Conservation (phyloP, 805 yeast genomes). For the Monosporozyma aerobia region DNA sequence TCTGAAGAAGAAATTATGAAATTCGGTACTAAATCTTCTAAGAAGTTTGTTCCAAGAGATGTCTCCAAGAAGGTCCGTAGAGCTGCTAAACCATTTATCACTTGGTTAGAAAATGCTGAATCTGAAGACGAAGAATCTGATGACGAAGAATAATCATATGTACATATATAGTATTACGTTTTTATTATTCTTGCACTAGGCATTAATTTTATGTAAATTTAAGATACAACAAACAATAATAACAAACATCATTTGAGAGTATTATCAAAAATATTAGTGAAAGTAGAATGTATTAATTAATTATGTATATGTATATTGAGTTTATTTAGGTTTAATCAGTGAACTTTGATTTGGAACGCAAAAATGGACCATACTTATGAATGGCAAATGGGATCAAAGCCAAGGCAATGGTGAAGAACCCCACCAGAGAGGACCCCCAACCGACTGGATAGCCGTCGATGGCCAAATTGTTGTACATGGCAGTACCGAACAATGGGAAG, state of each 20-base stretch:
- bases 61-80: slow-evolving; percentile 86
- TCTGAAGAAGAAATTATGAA: slow-evolving; percentile 71
- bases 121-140: slow-evolving; percentile 52
- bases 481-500: slow-evolving; percentile 55
- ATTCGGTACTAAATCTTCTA: slow-evolving; percentile 86
- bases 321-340: background rate
- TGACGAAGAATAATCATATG: slow-evolving; percentile 3
- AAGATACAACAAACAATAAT: background rate
- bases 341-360: slow-evolving; percentile 22
- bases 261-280: no score
- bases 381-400: slow-evolving; percentile 40
- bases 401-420: slow-evolving; percentile 36
- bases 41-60: slow-evolving; percentile 89
- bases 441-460: slow-evolving; percentile 44
- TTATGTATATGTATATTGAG: background rate
- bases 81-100: slow-evolving; percentile 91
- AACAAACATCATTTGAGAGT: background rate
- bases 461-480: slow-evolving; percentile 45
- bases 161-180: background rate
- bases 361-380: slow-evolving; percentile 35
- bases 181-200: background rate
- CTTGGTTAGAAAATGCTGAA: slow-evolving; percentile 93
- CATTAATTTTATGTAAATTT: background rate
- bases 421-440: slow-evolving; percentile 47
- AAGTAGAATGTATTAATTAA: background rate